phyloP scores from a whole-genome alignment of 148 eudicot genomes.

The Nepenthes mirabilis region DNA sequence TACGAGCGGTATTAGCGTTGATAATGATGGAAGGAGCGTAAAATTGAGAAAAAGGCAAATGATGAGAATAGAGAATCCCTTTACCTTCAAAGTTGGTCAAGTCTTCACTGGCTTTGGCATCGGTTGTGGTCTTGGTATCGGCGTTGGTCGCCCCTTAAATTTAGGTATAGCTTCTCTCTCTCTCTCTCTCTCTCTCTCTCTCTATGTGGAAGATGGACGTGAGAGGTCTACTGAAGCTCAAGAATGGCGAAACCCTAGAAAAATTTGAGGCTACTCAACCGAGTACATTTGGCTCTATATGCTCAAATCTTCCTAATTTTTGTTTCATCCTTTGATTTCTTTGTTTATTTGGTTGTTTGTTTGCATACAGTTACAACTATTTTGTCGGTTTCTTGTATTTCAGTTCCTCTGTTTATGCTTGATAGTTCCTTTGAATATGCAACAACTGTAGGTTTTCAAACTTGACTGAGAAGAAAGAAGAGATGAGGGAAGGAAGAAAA shows the following conservation, averaged over 20 bases:
- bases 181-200: background rate
- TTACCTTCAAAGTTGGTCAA: slow-evolving; percentile 65
- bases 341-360: background rate
- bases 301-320: background rate
- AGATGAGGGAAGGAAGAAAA: too few species aligned
- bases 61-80: slow-evolving; percentile 54
- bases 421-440: background rate
- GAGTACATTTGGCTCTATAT: background rate
- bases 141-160: slow-evolving; percentile 79
- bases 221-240: slow-evolving; percentile 21
- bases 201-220: slow-evolving; percentile 21
- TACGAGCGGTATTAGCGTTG: slow-evolving; percentile 5
- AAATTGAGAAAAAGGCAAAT: slow-evolving; percentile 10
- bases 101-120: slow-evolving; percentile 82
- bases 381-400: background rate
- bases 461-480: too few species aligned
- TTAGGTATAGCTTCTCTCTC: slow-evolving; percentile 34
- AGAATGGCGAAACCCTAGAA: slow-evolving; percentile 13
- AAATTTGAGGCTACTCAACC: slow-evolving; percentile 2
- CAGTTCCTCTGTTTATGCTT: background rate
- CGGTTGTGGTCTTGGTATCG: slow-evolving; percentile 92
- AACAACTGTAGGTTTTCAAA: too few species aligned
- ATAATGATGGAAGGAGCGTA: slow-evolving; percentile 4
- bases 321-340: background rate
- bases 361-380: background rate